A percentile compares a stretch with the other conserved stretches of the same genome.
Conservation (phyloP, 768 basidiomycete species). For the Suillus discolor region DNA sequence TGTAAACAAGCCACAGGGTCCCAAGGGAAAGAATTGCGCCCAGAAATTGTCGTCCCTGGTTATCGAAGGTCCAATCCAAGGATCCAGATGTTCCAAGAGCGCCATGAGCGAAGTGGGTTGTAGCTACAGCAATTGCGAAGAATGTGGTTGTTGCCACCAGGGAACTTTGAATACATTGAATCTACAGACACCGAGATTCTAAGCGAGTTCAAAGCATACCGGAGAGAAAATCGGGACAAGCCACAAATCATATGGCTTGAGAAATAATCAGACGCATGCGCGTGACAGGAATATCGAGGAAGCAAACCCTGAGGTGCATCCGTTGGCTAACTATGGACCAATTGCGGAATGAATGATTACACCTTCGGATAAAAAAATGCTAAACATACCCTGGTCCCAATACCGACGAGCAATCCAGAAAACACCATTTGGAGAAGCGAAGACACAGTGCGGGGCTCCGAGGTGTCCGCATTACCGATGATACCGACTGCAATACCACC, state of each 20-base stretch:
- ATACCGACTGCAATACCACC: conserved; percentile 48
- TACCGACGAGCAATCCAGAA: conserved; percentile 58
- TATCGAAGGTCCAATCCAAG: conserved; percentile 42
- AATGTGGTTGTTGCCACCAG: conserved; percentile 57
- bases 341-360: neutral
- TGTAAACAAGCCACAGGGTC: conserved; percentile 1
- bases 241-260: conserved; percentile 67
- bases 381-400: conserved; percentile 55
- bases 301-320: conserved; percentile 65
- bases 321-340: conserved; percentile 50
- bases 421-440: conserved; percentile 36
- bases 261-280: conserved; percentile 3
- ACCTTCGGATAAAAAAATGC: neutral
- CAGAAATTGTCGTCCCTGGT: conserved; percentile 33
- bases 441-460: conserved; percentile 25
- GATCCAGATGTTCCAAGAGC: conserved; percentile 31
- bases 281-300: neutral
- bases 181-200: neutral
- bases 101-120: conserved; percentile 43
- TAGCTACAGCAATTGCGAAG: conserved; percentile 49
- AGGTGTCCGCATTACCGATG: conserved; percentile 34
- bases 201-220: conserved; percentile 37
- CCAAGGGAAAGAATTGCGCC: conserved; percentile 18
- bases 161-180: conserved; percentile 40
- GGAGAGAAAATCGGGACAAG: conserved; percentile 53